phyloP scores from a whole-genome alignment of 2,329 filamentous ascomycete genomes.

The Immersiporthe knoxdaviesiana region DNA sequence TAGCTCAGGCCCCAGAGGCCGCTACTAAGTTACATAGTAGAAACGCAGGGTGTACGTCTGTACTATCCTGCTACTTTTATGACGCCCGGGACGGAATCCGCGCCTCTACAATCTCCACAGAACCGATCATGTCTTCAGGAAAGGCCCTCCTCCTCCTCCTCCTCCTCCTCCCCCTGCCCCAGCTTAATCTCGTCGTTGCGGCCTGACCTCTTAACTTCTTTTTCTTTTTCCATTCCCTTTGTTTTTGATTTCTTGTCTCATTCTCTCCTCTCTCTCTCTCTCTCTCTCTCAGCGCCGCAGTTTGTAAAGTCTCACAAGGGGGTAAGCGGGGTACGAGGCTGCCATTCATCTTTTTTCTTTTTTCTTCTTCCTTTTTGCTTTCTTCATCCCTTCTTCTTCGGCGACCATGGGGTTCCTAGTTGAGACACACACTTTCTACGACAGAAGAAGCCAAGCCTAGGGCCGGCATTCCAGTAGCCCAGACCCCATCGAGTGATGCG shows the following conservation, averaged over 20 bases:
- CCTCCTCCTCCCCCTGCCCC: background rate
- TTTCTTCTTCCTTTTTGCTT: background rate
- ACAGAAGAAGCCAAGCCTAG: constrained; percentile 15
- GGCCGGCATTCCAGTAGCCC: constrained; percentile 15
- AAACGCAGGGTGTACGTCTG: background rate
- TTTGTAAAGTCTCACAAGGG: background rate
- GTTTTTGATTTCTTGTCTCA: background rate
- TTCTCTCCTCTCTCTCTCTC: background rate
- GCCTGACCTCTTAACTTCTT: background rate
- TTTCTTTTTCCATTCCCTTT: background rate
- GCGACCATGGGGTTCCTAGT: constrained; percentile 3
- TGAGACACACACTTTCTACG: constrained; percentile 19
- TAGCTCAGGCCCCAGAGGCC: background rate
- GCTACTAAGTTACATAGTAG: too few species aligned
- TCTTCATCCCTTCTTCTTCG: background rate
- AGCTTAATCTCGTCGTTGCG: background rate
- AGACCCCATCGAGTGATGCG: constrained; percentile 10
- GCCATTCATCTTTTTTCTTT: background rate
- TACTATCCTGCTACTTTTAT: background rate
- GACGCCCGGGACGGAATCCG: background rate
- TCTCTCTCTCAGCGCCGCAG: background rate
- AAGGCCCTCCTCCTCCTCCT: background rate
- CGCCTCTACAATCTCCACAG: background rate
- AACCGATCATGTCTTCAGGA: background rate
- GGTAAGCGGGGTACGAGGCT: background rate